These are phyloP conservation scores for Acacia melanoxylon DNA, from an alignment of 306 rosid species.

Conservation along the genomic window DNA sequence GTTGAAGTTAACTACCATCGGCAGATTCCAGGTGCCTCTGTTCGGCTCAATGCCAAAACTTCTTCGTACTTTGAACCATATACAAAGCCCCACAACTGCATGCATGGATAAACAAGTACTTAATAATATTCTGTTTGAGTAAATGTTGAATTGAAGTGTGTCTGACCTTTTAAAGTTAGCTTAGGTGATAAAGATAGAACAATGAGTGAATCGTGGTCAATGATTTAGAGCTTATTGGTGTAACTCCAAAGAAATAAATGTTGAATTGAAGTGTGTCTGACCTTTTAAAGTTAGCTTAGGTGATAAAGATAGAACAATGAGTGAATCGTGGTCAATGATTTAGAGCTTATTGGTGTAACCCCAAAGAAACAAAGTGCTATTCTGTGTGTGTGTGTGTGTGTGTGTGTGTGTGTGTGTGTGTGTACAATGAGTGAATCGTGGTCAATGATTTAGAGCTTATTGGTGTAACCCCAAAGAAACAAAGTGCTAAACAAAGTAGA, in stretches of 20 bases:
- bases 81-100: conserved; percentile 96
- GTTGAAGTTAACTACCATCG: conserved; percentile 50
- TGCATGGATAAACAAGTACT: conserved; percentile 40
- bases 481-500: too few species aligned
- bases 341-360: too few species aligned
- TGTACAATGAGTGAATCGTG: background rate
- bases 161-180: background rate
- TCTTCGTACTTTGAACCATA: conserved; percentile 76
- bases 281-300: background rate
- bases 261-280: background rate
- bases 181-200: background rate
- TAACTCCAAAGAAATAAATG: too few species aligned
- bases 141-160: background rate
- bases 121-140: background rate
- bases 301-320: background rate
- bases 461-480: too few species aligned
- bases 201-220: background rate
- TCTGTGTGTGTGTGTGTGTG: too few species aligned
- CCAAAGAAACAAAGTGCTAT: too few species aligned
- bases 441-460: background rate
- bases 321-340: background rate
- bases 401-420: too few species aligned
- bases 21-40: conserved; percentile 82
- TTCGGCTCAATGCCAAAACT: conserved; percentile 69
- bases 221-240: background rate